Evolutionary conservation across 805 yeast species (phyloP).

Genomic region (Candida nonsorbophila): DNA sequence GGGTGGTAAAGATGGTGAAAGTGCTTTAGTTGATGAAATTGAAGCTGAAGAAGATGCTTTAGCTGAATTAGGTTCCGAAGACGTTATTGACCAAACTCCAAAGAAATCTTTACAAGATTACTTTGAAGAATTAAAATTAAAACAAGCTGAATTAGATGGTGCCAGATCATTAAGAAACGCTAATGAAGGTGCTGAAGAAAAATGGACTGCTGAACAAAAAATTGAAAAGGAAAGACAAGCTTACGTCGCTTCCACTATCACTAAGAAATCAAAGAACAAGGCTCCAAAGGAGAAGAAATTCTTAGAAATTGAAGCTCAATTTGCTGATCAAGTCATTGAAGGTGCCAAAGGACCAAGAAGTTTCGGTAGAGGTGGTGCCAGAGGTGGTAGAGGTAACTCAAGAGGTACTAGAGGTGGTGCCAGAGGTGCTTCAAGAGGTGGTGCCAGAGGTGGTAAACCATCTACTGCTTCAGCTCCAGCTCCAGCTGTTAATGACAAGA

Average conservation of each 20-base stretch:
- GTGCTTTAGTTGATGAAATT: constrained; percentile 61
- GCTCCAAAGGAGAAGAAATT: constrained; percentile 74
- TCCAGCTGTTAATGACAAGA: constrained; percentile 45
- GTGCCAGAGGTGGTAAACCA: constrained; percentile 9
- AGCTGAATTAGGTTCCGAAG: constrained; percentile 43
- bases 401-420: constrained; percentile 17
- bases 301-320: constrained; percentile 70
- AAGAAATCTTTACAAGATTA: constrained; percentile 80
- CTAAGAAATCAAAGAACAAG: constrained; percentile 68
- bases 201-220: constrained; percentile 48
- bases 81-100: constrained; percentile 33
- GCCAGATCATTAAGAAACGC: constrained; percentile 40
- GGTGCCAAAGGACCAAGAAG: constrained; percentile 12
- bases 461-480: constrained; percentile 13
- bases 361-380: constrained; percentile 19
- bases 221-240: constrained; percentile 62
- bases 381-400: constrained; percentile 28
- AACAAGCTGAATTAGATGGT: constrained; percentile 36
- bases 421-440: constrained; percentile 19
- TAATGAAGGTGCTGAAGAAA: constrained; percentile 55
- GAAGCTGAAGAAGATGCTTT: constrained; percentile 40
- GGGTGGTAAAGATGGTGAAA: constrained; percentile 69
- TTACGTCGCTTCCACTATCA: constrained; percentile 53
- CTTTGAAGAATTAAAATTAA: constrained; percentile 60
- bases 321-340: constrained; percentile 52